Base-by-base conservation (phyloP, 805 yeast species). In the Sungouiella blattae region DNA sequence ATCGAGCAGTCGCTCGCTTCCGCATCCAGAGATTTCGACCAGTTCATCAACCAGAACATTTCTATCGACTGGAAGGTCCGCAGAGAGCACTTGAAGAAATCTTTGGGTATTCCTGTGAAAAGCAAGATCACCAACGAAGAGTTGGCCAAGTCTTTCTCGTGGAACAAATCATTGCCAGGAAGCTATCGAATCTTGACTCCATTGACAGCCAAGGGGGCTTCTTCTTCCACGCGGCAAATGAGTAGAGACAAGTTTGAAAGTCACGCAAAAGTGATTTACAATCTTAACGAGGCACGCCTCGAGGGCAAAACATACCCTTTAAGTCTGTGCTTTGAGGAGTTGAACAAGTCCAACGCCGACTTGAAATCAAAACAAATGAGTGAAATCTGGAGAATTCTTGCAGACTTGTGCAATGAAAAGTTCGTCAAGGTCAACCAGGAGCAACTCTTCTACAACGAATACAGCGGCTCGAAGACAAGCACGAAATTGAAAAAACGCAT, bases 11-110 rank as follows among this genome's bases (percentile, higher is more conserved):
- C 88, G 0, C 71, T 89, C 40, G 62, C 74, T 2, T 61, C 78
- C 14, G 88, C 95, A 4, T 81, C 94, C 3, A 72, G 72, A 37
- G 96, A 88, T 53, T 93, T 91, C 60, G 96, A 89, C 56, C 62
- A 59, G 28, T 85, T 79, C 55, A 79, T 91, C 40, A 79, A 73
- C 47, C 77, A 79, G 42, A 85, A 82, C 49, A 70, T 93, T 17
- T 67, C 83, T 3, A 69, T 84, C 31, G 96, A 89, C 57, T 93
- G 98, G 97, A 78, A 78, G 38, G 76, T 76, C 32, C 77, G 87
- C 44, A 81, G 87, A 50, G 78, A 78, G 42, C 84, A 81, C 48
- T 73, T 91, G 30, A 76, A 85, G 53, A 81, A 78, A 44, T 75
- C 81, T 14, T 76, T 87, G 46, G 91, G 94, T 1, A 37, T 47